Percentiles rank a stretch among this genome's conserved stretches.
These are phyloP conservation scores for Pyrus pyrifolia DNA, from an alignment of 306 rosid genomes.

Conservation along the genomic window DNA sequence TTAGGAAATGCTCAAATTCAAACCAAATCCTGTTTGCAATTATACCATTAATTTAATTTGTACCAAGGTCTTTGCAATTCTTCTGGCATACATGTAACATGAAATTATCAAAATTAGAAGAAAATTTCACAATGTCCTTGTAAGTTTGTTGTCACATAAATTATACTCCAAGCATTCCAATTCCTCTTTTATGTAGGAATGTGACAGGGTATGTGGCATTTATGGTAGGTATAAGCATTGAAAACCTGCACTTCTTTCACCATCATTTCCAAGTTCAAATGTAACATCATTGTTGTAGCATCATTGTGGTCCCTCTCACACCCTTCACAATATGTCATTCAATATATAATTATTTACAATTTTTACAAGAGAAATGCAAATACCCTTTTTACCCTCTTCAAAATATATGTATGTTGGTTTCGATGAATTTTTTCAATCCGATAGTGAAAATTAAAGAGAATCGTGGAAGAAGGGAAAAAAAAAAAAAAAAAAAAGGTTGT, in stretches of 20 bases:
- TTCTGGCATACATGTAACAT: not conserved
- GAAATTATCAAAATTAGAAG: not conserved
- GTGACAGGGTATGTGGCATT: slow-evolving; percentile 14
- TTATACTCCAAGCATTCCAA: slow-evolving; percentile 4
- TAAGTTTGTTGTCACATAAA: not conserved
- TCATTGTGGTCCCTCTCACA: not conserved
- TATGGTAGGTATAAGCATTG: slow-evolving; percentile 18
- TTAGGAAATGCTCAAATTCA: not conserved
- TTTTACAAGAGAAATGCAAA: not conserved
- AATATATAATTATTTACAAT: no score
- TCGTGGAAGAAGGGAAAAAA: no score
- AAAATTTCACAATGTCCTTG: not conserved
- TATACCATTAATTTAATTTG: not conserved
- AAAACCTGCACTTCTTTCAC: slow-evolving; percentile 8
- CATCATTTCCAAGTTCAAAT: slow-evolving; percentile 14
- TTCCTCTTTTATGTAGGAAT: not conserved
- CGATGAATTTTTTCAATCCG: no score
- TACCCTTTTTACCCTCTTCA: not conserved
- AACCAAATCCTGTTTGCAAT: not conserved
- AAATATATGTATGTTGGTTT: no score
- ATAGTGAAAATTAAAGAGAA: no score
- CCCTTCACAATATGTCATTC: not conserved
- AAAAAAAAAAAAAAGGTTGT: no score
- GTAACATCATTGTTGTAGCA: not conserved
- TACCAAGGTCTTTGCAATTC: not conserved